These are phyloP conservation scores for Skeletonema tropicum DNA, from an alignment of 108 stramenopile genomes.

Conservation along the genomic window DNA sequence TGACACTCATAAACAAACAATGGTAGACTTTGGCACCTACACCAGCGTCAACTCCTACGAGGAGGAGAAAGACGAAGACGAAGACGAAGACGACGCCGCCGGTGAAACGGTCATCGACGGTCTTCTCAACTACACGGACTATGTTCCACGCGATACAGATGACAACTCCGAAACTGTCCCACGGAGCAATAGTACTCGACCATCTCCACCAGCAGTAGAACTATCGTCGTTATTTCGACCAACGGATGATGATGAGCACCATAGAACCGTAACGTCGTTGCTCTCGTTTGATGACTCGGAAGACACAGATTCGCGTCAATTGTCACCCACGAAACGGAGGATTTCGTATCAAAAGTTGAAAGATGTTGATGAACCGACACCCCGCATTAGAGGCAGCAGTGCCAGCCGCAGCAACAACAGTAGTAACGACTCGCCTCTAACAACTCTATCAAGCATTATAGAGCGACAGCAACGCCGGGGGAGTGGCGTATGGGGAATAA, in stretches of 20 bases:
- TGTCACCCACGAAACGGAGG: neutral
- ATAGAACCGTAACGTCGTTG: neutral
- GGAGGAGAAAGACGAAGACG: too few relatives aligned
- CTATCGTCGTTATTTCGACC: neutral
- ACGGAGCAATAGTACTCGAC: neutral
- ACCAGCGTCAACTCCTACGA: neutral
- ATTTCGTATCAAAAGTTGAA: neutral
- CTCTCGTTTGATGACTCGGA: neutral
- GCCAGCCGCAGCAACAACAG: neutral
- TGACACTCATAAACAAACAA: neutral
- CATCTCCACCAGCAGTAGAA: neutral
- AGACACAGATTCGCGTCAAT: neutral
- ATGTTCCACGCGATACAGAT: slow-evolving; percentile 1
- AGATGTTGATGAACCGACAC: neutral
- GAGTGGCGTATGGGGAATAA: neutral
- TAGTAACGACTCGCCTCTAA: neutral
- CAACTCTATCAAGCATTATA: slow-evolving; percentile 2
- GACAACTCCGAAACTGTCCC: neutral
- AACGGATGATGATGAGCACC: neutral
- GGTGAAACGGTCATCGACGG: neutral
- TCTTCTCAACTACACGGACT: neutral
- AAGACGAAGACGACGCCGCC: neutral
- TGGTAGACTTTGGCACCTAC: neutral
- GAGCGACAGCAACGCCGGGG: neutral
- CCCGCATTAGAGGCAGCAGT: neutral